Evolutionary conservation across 2,329 filamentous ascomycete genomes (phyloP).

Genomic region (Colletotrichum spinosum): DNA sequence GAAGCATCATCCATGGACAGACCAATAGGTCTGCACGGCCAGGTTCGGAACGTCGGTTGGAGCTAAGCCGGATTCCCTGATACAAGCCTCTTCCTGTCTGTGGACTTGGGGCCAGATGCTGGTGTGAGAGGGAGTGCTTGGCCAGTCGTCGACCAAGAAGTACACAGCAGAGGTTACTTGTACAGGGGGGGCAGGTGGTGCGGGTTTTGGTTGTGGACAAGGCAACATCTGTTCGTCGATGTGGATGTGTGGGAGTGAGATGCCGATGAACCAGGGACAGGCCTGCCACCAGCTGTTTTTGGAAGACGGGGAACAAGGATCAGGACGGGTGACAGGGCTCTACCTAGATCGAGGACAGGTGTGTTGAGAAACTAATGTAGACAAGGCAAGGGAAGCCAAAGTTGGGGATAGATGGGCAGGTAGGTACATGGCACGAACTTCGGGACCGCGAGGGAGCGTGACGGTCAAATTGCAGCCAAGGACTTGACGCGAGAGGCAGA

Average conservation of each 20-base stretch:
- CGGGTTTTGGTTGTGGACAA: slow-evolving; percentile 40
- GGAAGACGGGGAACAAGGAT: slow-evolving; percentile 46
- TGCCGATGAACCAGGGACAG: slow-evolving; percentile 46
- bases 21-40: slow-evolving; percentile 55
- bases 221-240: slow-evolving; percentile 56
- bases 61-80: slow-evolving; percentile 62
- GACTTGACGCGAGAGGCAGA: slow-evolving; percentile 22
- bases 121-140: slow-evolving; percentile 41
- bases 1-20: slow-evolving; percentile 54
- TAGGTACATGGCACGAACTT: slow-evolving; percentile 35
- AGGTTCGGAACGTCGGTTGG: slow-evolving; percentile 64
- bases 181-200: slow-evolving; percentile 20
- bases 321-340: slow-evolving; percentile 42
- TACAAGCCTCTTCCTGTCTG: slow-evolving; percentile 53
- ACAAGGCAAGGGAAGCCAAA: slow-evolving; percentile 16
- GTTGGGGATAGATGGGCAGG: slow-evolving; percentile 8
- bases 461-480: slow-evolving; percentile 28
- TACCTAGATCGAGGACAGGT: slow-evolving; percentile 38
- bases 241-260: slow-evolving; percentile 49
- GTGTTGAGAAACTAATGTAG: slow-evolving; percentile 11
- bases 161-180: slow-evolving; percentile 22
- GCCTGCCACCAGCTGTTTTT: slow-evolving; percentile 44
- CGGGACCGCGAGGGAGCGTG: slow-evolving; percentile 15
- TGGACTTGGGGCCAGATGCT: slow-evolving; percentile 42
- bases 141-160: slow-evolving; percentile 35